Evolutionary conservation across 2,329 filamentous ascomycete genomes (phyloP), one percentile per base, ranked within the genome.

Genomic region (Fusarium sp.): DNA sequence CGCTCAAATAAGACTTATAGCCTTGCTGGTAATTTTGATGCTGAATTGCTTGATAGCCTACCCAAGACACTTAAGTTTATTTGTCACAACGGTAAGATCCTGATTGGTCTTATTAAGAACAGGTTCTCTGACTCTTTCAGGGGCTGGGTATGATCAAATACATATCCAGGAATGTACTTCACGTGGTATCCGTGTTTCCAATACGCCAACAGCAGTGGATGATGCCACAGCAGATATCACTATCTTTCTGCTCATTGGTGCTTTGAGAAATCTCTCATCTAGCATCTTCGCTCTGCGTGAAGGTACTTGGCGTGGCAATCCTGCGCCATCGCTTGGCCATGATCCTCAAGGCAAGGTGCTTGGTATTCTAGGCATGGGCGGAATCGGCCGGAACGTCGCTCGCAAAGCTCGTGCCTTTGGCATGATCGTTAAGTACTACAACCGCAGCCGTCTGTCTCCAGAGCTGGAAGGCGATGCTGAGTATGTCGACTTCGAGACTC

Each of bases 81-180:
- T 70, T 88, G 85, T 74, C 88, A 90, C 77, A 89, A 89, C 71
- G 88, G 84, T 88, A 75, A 66, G n/a, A 16, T 4, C 16, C n/a
- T 22, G 3, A n/a, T 16, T 8, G 11, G 46, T n/a, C 16, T 27
- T 16, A 8, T 30, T n/a, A n/a, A n/a, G 16, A 16, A 22, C 10
- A 41, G 38, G 18, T 51, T 45, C 47, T 10, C 57, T 63, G 11
- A 65, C 51, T 25, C 25, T n/a, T 22, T 6, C 47, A 92, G 90
- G 92, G 66, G 92, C 94, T 59, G 94, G 94, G 40, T 97, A 97
- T 80, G 94, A 97, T 79, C 91, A 94, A 78, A 85, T 97, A 68
- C 90, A 94, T 78, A 84, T 94, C 11, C 78, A 86, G 48, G 91
- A 91, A 41, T 95, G 92, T 83, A 91, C 89, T 12, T 83, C 84